Base-by-base conservation (phyloP, 345 rosid species). In the Sisymbrium irio region DNA sequence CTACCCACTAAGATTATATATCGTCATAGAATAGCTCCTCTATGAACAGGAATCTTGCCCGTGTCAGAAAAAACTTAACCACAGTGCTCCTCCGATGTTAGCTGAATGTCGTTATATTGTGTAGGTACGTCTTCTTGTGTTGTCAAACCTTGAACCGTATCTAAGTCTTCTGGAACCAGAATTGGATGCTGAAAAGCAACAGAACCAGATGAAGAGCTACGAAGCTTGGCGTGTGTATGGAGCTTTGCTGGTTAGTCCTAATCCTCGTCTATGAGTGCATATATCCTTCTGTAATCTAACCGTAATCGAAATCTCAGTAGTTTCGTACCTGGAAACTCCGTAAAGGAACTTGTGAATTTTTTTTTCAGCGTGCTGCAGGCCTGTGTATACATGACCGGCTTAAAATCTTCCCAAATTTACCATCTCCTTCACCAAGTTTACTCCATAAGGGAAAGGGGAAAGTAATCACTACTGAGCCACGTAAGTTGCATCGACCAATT, bases 151-250 rank as follows among this genome's bases (percentile, higher is more conserved):
- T 32, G 84, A 84, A 79, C 88, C 91, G 44, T 95, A 95, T 78
- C 81, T 92, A 69, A 75, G 68, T 19, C 90, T 90, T 82, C 96
- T 92, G 58, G 92, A 95, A 85, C 93, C 97, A 12, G 98, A 92
- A 80, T 78, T 90, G 88, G 80, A 86, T 71, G 88, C 84, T 70
- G 97, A 92, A 79, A 86, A 74, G 81, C 97, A 90, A 74, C 90
- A 86, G 81, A 95, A 92, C 77, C 94, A 83, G 83, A 74, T 86
- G 77, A 92, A 95, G 87, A 87, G 90, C 82, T 83, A 84, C 64
- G 98, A 95, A 82, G 98, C 97, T 60, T 90, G 98, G 97, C 96
- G 82, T 51, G 91, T 95, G 53, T 92, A 90, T 81, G 94, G 92
- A 71, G 97, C 96, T 35, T 74, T 92, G 76, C 67, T 88, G 88